These are phyloP conservation scores for Hansenula anomala DNA, from an alignment of 1,139 yeast species.

Conservation along the genomic window DNA sequence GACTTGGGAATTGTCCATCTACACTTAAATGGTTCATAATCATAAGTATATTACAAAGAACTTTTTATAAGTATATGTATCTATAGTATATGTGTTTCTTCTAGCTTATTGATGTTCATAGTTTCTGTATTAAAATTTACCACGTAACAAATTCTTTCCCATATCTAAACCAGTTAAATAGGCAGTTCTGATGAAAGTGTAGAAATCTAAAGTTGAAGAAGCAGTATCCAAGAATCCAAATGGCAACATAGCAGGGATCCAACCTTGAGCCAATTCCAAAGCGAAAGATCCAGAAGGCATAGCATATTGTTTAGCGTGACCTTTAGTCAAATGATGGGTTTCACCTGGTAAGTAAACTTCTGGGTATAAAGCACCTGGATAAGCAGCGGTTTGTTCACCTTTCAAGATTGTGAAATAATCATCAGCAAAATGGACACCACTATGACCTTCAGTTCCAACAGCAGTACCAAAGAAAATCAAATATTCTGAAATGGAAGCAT, in stretches of 20 bases:
- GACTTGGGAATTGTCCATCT: too few relatives aligned
- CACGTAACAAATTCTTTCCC: slow-evolving; percentile 58
- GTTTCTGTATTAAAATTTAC: slow-evolving; percentile 72
- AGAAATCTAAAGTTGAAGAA: slow-evolving; percentile 74
- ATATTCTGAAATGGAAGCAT: slow-evolving; percentile 93
- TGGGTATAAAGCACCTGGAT: slow-evolving; percentile 53
- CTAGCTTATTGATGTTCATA: too few relatives aligned
- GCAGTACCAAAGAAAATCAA: slow-evolving; percentile 86
- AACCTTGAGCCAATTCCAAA: slow-evolving; percentile 94
- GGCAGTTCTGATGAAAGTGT: slow-evolving; percentile 63
- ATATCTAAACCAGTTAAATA: slow-evolving; percentile 76
- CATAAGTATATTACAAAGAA: too few relatives aligned
- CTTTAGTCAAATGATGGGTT: slow-evolving; percentile 72
- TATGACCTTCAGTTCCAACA: slow-evolving; percentile 92
- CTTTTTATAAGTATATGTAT: too few relatives aligned
- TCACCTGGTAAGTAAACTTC: slow-evolving; percentile 78
- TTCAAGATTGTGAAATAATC: slow-evolving; percentile 88
- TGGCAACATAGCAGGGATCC: slow-evolving; percentile 97
- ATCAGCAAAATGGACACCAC: slow-evolving; percentile 93
- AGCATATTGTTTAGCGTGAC: slow-evolving; percentile 73
- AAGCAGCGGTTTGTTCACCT: slow-evolving; percentile 75
- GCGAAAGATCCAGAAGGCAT: slow-evolving; percentile 86
- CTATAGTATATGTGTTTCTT: too few relatives aligned
- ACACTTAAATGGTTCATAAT: too few relatives aligned
- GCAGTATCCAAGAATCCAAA: slow-evolving; percentile 84